Percentiles rank a stretch among this genome's conserved stretches.
These are phyloP conservation scores for Isatis lusitanica DNA, from an alignment of 441 rosid species.

Conservation along the genomic window DNA sequence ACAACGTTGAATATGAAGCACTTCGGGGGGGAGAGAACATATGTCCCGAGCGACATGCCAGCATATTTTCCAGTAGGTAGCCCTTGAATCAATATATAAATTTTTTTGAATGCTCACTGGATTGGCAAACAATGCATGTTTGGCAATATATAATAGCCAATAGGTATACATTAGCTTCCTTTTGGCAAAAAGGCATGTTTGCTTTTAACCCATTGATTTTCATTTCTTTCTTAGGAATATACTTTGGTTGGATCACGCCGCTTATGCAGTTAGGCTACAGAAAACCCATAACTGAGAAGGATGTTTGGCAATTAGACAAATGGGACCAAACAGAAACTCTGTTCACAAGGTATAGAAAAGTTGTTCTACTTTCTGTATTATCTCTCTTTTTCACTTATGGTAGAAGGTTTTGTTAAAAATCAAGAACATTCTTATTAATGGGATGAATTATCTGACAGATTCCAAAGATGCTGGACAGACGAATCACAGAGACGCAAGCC, in stretches of 20 bases:
- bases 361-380: slow-evolving; percentile 19
- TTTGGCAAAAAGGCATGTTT: not conserved
- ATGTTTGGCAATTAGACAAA: slow-evolving; percentile 90
- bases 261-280: slow-evolving; percentile 80
- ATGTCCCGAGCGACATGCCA: slow-evolving; percentile 79
- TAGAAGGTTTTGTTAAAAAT: not conserved
- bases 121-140: not conserved
- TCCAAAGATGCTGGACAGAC: slow-evolving; percentile 78
- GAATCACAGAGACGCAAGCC: slow-evolving; percentile 76
- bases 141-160: not conserved
- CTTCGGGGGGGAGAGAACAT: slow-evolving; percentile 72
- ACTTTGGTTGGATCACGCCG: slow-evolving; percentile 91
- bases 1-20: slow-evolving; percentile 66
- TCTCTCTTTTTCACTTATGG: not conserved
- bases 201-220: slow-evolving; percentile 4
- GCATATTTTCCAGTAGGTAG: slow-evolving; percentile 74
- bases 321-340: slow-evolving; percentile 90
- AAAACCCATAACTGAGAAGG: slow-evolving; percentile 86
- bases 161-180: not conserved
- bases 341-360: slow-evolving; percentile 50
- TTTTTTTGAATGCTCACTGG: not conserved
- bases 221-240: slow-evolving; percentile 55
- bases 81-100: slow-evolving; percentile 6
- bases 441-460: slow-evolving; percentile 45
- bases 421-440: slow-evolving; percentile 12